Evolutionary conservation across 257 asterid species (phyloP).

Genomic region (Orobanche coerulescens): DNA sequence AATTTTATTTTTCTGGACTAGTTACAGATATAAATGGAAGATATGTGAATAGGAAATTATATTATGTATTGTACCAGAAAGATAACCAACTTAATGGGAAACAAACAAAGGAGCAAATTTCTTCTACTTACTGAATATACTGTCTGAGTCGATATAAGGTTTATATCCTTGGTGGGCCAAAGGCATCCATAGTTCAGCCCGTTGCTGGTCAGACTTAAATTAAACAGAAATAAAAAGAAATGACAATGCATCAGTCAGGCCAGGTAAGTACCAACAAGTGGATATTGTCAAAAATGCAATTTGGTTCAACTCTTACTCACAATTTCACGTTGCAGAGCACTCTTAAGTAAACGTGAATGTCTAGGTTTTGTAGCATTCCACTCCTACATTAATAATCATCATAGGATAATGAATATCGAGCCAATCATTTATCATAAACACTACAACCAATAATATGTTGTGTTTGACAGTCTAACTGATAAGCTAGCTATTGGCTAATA

Average conservation of each 20-base stretch:
- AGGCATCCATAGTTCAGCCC: conserved; percentile 66
- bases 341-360: conserved; percentile 58
- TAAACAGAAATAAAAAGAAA: neutral
- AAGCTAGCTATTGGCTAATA: no score
- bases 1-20: no score
- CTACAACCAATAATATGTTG: no score
- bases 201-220: conserved; percentile 46
- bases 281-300: neutral
- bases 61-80: no score
- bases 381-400: conserved; percentile 37
- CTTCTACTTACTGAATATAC: conserved; percentile 40
- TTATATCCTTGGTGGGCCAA: conserved; percentile 63
- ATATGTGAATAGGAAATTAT: no score
- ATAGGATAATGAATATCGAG: conserved; percentile 6
- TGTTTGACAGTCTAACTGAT: no score
- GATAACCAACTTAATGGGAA: neutral
- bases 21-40: no score
- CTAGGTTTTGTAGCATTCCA: conserved; percentile 71
- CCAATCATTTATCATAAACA: neutral
- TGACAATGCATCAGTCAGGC: neutral
- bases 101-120: neutral
- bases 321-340: conserved; percentile 66
- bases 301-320: conserved; percentile 47
- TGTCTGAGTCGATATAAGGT: conserved; percentile 33
- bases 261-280: neutral